A percentile compares a stretch with the other conserved stretches of the same genome.
phyloP scores from a whole-genome alignment of 2,329 filamentous ascomycete genomes.

The Alternaria dauci region DNA sequence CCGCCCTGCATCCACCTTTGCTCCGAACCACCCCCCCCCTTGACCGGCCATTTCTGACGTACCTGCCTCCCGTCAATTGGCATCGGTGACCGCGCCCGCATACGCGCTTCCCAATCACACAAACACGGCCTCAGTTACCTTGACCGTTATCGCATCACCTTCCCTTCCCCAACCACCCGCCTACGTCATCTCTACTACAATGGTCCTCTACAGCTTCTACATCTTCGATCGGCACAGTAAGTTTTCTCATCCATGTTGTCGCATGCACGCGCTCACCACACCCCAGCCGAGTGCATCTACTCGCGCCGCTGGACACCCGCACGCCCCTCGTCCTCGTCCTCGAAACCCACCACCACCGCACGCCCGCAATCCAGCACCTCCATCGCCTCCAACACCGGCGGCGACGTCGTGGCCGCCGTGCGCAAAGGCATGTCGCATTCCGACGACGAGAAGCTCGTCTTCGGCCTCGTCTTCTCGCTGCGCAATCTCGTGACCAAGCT shows the following conservation, averaged over 20 bases:
- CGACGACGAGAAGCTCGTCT: slow-evolving; percentile 96
- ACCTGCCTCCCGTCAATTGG: background rate
- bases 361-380: slow-evolving; percentile 61
- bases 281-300: slow-evolving; percentile 94
- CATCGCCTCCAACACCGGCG: slow-evolving; percentile 52
- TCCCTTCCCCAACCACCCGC: background rate
- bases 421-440: slow-evolving; percentile 63
- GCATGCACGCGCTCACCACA: slow-evolving; percentile 25
- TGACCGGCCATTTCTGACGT: background rate
- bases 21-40: background rate
- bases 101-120: slow-evolving; percentile 1
- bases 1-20: background rate
- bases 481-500: slow-evolving; percentile 97
- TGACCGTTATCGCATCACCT: background rate
- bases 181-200: slow-evolving; percentile 51
- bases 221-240: slow-evolving; percentile 98
- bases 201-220: slow-evolving; percentile 98
- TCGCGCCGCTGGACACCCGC: slow-evolving; percentile 77
- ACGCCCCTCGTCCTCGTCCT: slow-evolving; percentile 56
- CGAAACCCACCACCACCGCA: slow-evolving; percentile 49
- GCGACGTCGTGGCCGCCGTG: slow-evolving; percentile 39
- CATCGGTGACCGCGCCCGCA: slow-evolving; percentile 3
- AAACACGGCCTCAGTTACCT: background rate
- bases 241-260: slow-evolving; percentile 34
- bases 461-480: slow-evolving; percentile 94